These are phyloP conservation scores for Tetrahymena thermophila DNA, from an alignment of 73 alveolate species.

Conservation along the genomic window DNA sequence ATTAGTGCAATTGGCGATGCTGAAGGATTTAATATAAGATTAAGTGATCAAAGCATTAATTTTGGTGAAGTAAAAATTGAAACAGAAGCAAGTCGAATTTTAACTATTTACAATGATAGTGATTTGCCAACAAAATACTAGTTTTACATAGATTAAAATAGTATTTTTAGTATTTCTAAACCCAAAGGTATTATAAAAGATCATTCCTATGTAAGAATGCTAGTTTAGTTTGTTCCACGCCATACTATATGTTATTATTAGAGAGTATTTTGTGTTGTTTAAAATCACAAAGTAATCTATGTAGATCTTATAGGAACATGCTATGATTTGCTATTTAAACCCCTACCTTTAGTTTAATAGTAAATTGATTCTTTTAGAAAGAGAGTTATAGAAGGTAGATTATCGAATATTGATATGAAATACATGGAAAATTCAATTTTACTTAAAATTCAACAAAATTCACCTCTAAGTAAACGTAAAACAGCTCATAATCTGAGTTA, in stretches of 20 bases:
- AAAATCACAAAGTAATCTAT: conserved; percentile 75
- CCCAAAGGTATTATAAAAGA: conserved; percentile 84
- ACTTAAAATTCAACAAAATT: conserved; percentile 10
- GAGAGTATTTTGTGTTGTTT: conserved; percentile 82
- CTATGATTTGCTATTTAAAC: conserved; percentile 85
- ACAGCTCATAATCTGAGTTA: neutral
- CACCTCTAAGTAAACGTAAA: neutral
- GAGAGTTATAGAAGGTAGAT: conserved; percentile 85
- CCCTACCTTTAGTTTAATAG: conserved; percentile 87
- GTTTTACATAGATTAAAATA: conserved; percentile 69
- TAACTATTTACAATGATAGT: conserved; percentile 87
- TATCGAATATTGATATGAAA: conserved; percentile 46
- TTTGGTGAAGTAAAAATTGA: conserved; percentile 92
- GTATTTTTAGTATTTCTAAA: conserved; percentile 74
- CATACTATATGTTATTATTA: conserved; percentile 84
- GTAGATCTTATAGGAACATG: conserved; percentile 94
- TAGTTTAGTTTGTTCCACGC: conserved; percentile 85
- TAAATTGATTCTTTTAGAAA: conserved; percentile 88
- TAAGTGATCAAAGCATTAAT: conserved; percentile 78
- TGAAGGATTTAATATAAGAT: conserved; percentile 68
- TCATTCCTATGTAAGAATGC: conserved; percentile 73
- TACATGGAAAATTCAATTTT: conserved; percentile 36
- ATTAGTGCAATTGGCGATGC: conserved; percentile 86
- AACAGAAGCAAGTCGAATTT: conserved; percentile 77
- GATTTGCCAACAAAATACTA: conserved; percentile 84